Percentiles rank a stretch among this genome's conserved stretches.
Evolutionary conservation across 495 filamentous ascomycete genomes (phyloP).

Genomic region (Neurospora sp.): DNA sequence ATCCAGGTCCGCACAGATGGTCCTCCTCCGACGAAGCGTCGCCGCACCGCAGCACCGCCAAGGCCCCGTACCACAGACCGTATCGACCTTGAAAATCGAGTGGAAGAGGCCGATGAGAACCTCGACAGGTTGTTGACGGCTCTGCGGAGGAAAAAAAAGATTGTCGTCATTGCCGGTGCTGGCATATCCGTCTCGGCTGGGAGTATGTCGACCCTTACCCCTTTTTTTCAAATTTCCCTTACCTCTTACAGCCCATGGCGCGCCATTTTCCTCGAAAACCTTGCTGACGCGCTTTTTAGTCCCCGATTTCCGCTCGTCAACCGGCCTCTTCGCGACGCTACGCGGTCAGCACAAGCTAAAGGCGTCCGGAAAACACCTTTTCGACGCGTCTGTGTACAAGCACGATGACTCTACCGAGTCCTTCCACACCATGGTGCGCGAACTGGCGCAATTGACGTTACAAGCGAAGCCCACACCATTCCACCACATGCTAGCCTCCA

Average conservation of each 20-base stretch:
- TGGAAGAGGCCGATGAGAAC: conserved; percentile 35
- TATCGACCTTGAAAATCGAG: conserved; percentile 53
- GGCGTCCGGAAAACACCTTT: conserved; percentile 87
- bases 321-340: conserved; percentile 75
- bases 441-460: conserved; percentile 63
- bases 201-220: conserved; percentile 50
- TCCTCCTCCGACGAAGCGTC: conserved; percentile 61
- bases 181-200: conserved; percentile 95
- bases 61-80: conserved; percentile 68
- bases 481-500: conserved; percentile 83
- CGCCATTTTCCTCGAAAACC: background rate
- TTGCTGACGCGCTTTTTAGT: conserved; percentile 44
- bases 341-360: conserved; percentile 81
- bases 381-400: conserved; percentile 94
- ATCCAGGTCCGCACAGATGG: conserved; percentile 49
- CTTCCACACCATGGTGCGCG: conserved; percentile 93
- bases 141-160: conserved; percentile 84
- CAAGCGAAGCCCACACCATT: conserved; percentile 77
- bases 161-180: conserved; percentile 91
- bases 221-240: background rate
- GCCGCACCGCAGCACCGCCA: conserved; percentile 50
- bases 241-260: background rate
- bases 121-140: conserved; percentile 61
- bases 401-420: conserved; percentile 75
- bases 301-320: conserved; percentile 89